Evolutionary conservation across 768 basidiomycete genomes (phyloP), one percentile per base, ranked within the genome.

Genomic region (Amyloporia xantha): DNA sequence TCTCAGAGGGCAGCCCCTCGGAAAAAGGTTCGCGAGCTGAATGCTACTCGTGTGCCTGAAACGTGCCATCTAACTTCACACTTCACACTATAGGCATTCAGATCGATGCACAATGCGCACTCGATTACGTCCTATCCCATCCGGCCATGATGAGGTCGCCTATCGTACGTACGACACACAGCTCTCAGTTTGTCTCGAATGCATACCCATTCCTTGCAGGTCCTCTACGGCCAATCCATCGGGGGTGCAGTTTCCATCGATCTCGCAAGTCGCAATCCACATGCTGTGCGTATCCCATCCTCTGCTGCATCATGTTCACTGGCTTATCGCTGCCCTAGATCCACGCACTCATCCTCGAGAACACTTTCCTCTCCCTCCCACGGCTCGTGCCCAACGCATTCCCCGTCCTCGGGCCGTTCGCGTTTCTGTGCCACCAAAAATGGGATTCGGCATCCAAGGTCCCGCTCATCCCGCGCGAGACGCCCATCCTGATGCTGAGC

Each of bases 231-330:
- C 1, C 86, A 90, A 61, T 87, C 82, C 9, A 91, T 96, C 35
- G 95, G 95, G 13, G 95, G 95, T 26, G 94, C 93, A 0, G 93
- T 97, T 3, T 77, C 88, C 11, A 86, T 97, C 41, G 86, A 93
- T 66, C 82, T 95, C 17, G 88, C 89, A 0, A 83, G 83, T 52
- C 74, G 76, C 24, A 94, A 93, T 62, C 77, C 85, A 0, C 65
- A 76, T 17, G 78, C 84, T 59, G 89, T 85, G 51, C 30, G 68
- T 63, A 26, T n/a, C 20, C n/a, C 24, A 4, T 53, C 35, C 27
- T 27, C 5, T 9, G 11, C 26, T 39, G 15, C 28, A 35, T 23
- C 23, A 5, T 40, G 11, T 47, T n/a, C 46, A 26, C 11, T 26
- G 17, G n/a, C 5, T 42, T 3, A 10, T 35, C 35, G 26, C 1